Evolutionary conservation across 495 filamentous ascomycete species (phyloP), one percentile per base, ranked within the genome.

Genomic region (Astrothelium macrocarpum): DNA sequence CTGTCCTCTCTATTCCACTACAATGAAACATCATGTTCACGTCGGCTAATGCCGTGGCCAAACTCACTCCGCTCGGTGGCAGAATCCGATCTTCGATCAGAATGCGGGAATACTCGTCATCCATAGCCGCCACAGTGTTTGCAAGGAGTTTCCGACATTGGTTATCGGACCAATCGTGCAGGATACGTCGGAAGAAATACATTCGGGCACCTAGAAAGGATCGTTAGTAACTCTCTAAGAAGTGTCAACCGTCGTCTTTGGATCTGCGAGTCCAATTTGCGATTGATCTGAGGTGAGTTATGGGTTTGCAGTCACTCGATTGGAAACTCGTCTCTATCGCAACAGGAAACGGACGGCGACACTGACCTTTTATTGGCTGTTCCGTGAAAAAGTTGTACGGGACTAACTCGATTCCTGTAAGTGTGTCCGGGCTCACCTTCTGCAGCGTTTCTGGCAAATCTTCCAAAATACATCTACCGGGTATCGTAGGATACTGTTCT

Each of bases 131-230:
- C 16, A 63, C 63, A 39, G 63, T 49, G 39, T 66, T 53, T 2
- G 25, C 25, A n/a, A 66, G 58, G 23, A 68, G 64, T 28, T 53
- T 61, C 10, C 34, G 20, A 45, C 59, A 60, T 53, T 66, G 60
- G 16, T 63, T 60, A 56, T 68, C 67, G n/a, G 59, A 29, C 67
- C 67, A 68, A 32, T 68, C 64, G 43, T 68, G 67, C 59, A 68
- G 39, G 23, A 68, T 59, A 12, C 25, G 45, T 42, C 63, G 64
- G 23, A 68, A 28, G 61, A 34, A 66, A 46, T 68, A 68, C 5
- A 60, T n/a, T n/a, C 64, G 61, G 1, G 67, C 67, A 36, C 67
- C 67, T 49, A 18, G 20, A 5, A 16, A 49, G 12, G 11, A 49
- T 49, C 5, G 5, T 49, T 23, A 49, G 45, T 23, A 23, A 18